Evolutionary conservation across 306 rosid genomes (phyloP), one percentile per base, ranked within the genome.

Genomic region (Fagus crenata): DNA sequence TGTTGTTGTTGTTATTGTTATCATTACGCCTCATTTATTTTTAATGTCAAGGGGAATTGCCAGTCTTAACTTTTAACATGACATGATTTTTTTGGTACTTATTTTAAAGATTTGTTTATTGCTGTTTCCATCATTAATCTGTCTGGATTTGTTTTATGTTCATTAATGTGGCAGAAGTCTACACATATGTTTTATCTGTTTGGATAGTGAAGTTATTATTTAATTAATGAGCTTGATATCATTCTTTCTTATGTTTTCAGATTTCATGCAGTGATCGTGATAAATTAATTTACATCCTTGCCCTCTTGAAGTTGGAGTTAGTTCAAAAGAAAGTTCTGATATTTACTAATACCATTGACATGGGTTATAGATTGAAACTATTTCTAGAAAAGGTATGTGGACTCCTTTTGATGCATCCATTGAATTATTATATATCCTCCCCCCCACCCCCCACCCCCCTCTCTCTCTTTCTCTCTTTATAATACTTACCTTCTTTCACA

Each of bases 271-370:
- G 84, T 77, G 82, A 72, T 36, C 83, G 81, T 56, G 97, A 95
- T 84, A 95, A 95, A 85, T 84, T 92, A 80, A 93, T 91, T 49
- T 82, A 90, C 83, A 78, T 82, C 80, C 93, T 92, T 84, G 82
- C 96, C 75, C 87, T 95, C 83, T 81, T 95, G 88, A 95, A 92
- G 91, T 83, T 92, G 88, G 97, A 81, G 85, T 70, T 95, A 86
- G 93, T 95, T 75, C 99, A 92, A 82, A 95, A 91, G 84, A 95
- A 88, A 80, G 93, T 90, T 87, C 81, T 95, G 59, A 86, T 95
- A 83, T 95, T 95, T 84, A 89, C 97, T 32, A 95, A 91, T 77
- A 82, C 80, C 69, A 95, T 92, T 74, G 97, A 95, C 85, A 88
- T 75, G 87, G 92, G 96, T 76, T 92, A 92, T 89, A 89, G 92